phyloP scores from a whole-genome alignment of 345 rosid species.

The Brassica carinata region DNA sequence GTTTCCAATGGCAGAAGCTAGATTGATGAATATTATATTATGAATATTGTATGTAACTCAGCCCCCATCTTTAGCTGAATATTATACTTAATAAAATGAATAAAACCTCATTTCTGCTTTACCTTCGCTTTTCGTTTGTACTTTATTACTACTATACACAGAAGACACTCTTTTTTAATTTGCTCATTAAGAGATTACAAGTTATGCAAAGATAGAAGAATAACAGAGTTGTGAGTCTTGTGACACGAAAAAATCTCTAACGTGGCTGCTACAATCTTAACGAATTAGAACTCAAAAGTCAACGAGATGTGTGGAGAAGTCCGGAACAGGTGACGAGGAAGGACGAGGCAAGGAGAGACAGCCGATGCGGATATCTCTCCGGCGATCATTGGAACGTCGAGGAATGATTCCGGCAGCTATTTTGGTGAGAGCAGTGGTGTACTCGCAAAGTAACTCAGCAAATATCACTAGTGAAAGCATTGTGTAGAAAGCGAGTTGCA shows the following conservation, averaged over 20 bases:
- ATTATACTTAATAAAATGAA: background rate
- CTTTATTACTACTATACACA: background rate
- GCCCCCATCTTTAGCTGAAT: conserved; percentile 18
- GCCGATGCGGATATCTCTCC: background rate
- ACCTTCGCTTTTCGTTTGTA: background rate
- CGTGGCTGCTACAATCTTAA: background rate
- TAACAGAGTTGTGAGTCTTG: background rate
- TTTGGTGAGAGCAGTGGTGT: conserved; percentile 46
- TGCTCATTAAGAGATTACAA: background rate
- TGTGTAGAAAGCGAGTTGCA: background rate
- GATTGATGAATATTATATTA: background rate
- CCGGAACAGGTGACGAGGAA: background rate
- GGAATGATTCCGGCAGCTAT: conserved; percentile 37
- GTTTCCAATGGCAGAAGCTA: conserved; percentile 1
- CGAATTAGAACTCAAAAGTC: conserved; percentile 2
- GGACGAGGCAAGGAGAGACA: background rate
- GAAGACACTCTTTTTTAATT: background rate
- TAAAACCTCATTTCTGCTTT: background rate
- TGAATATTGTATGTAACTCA: background rate
- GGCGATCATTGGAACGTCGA: background rate
- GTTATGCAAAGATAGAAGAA: background rate
- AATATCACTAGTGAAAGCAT: conserved; percentile 48
- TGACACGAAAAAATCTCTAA: background rate
- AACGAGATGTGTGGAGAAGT: conserved; percentile 1
- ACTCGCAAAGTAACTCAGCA: conserved; percentile 56